Evolutionary conservation across 2,329 filamentous ascomycete species (phyloP).

Genomic region (Tolypocladium amazonense): DNA sequence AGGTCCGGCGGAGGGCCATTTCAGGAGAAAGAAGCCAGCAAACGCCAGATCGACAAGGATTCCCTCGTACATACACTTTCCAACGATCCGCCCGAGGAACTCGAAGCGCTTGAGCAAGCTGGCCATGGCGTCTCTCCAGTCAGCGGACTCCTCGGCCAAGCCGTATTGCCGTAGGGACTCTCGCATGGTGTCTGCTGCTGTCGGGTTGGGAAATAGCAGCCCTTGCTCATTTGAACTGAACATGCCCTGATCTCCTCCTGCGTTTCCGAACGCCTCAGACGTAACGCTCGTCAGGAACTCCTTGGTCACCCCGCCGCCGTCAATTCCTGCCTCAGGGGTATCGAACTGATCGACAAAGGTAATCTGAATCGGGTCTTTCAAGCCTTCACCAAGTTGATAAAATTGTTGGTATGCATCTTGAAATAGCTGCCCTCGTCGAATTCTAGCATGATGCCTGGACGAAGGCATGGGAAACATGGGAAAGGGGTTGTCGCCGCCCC

Average conservation of each 20-base stretch:
- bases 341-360: conserved; percentile 91
- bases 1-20: conserved; percentile 71
- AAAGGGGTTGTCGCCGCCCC: conserved; percentile 9
- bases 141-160: conserved; percentile 38
- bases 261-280: conserved; percentile 64
- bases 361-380: conserved; percentile 95
- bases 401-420: conserved; percentile 79
- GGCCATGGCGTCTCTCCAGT: conserved; percentile 46
- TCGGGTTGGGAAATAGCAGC: conserved; percentile 79
- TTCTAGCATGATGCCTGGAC: conserved; percentile 62
- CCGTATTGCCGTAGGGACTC: conserved; percentile 43
- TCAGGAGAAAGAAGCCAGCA: conserved; percentile 89
- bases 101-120: conserved; percentile 68
- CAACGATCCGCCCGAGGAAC: conserved; percentile 84
- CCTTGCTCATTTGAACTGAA: conserved; percentile 83
- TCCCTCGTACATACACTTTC: conserved; percentile 95
- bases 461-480: conserved; percentile 19
- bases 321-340: conserved; percentile 81
- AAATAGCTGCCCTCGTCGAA: conserved; percentile 70
- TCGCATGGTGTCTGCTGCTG: conserved; percentile 58
- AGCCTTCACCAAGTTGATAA: conserved; percentile 64
- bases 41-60: conserved; percentile 91
- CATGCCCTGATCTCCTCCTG: conserved; percentile 36
- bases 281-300: conserved; percentile 90
- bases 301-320: conserved; percentile 94